Evolutionary conservation across 352 stramenopile genomes (phyloP).

Genomic region (Globisporangium megalacanthum): DNA sequence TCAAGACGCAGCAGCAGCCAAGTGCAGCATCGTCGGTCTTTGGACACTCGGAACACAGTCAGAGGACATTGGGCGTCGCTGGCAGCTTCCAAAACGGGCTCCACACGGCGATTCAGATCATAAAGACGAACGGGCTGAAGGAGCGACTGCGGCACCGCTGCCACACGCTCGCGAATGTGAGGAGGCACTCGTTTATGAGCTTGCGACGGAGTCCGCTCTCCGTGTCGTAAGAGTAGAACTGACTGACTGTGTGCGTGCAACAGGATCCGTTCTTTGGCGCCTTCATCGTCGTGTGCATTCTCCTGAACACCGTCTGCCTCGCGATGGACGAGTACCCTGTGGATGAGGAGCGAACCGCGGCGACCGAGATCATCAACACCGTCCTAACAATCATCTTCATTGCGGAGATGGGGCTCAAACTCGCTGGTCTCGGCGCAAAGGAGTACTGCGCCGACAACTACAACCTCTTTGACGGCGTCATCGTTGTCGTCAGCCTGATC

Average conservation of each 20-base stretch:
- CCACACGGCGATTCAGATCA: conserved; percentile 13
- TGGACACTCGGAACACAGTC: background rate
- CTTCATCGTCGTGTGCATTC: conserved; percentile 43
- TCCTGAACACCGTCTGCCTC: conserved; percentile 58
- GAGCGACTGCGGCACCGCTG: conserved; percentile 17
- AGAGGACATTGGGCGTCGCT: conserved; percentile 6
- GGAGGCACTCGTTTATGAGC: background rate
- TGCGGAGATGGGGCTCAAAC: conserved; percentile 50
- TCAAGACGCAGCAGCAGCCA: background rate
- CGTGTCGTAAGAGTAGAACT: background rate
- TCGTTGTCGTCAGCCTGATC: conserved; percentile 44
- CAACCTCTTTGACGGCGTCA: conserved; percentile 53
- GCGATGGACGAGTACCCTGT: conserved; percentile 48
- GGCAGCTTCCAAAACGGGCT: conserved; percentile 13
- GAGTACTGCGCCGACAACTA: conserved; percentile 45
- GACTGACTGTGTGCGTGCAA: background rate
- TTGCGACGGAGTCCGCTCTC: background rate
- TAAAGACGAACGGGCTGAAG: conserved; percentile 14
- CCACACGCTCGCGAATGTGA: conserved; percentile 19
- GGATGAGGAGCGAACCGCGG: conserved; percentile 9
- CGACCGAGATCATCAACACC: conserved; percentile 31
- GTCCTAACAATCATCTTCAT: conserved; percentile 40
- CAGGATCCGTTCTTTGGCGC: conserved; percentile 26
- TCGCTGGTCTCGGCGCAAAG: conserved; percentile 41
- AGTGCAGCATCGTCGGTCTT: background rate